phyloP scores from a whole-genome alignment of 179 eudicot species.

The Silene vulgaris region DNA sequence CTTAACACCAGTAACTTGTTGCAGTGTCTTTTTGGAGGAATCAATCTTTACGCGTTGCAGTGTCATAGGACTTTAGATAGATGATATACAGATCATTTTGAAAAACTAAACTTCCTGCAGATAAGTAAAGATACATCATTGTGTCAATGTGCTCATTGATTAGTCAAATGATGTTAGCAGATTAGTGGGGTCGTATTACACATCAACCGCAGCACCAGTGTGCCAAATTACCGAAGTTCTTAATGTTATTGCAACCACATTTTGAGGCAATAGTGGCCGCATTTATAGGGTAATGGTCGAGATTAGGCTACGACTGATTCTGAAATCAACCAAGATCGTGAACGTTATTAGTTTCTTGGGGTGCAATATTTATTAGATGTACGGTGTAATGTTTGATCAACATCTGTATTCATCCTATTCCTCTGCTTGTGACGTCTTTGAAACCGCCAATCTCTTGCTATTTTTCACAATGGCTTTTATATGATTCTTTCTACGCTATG shows the following conservation, averaged over 20 bases:
- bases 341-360: neutral
- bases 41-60: neutral
- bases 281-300: no score
- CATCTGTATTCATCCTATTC: no score
- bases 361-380: neutral
- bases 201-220: no score
- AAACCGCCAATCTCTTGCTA: neutral
- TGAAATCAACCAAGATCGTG: no score
- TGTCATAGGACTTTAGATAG: neutral
- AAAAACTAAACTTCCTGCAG: neutral
- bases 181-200: no score
- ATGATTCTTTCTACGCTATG: conserved; percentile 1
- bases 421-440: neutral
- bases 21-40: neutral
- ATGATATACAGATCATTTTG: neutral
- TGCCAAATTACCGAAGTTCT: no score
- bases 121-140: no score
- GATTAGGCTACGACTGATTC: no score
- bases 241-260: no score
- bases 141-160: no score
- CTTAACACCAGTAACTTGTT: neutral
- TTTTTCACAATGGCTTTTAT: neutral
- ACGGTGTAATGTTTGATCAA: neutral
- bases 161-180: no score
- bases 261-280: no score